Conservation (phyloP, 2,329 filamentous ascomycete species). For the Phoma herbarum region DNA sequence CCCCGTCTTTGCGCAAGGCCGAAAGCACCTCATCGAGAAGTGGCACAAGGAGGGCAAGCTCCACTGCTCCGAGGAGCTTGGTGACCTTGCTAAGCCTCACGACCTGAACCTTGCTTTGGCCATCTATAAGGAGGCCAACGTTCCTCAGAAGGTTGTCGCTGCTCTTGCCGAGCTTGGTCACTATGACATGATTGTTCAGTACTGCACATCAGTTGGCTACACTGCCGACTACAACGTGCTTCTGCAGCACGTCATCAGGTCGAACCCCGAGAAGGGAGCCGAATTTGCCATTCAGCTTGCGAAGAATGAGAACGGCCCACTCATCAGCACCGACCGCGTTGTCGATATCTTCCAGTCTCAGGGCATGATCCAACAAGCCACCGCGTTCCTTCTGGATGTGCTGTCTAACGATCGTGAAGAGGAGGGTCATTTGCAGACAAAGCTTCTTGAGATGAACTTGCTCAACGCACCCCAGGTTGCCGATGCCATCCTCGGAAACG, state of each 20-base stretch:
- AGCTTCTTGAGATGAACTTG: constrained; percentile 96
- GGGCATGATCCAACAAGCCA: constrained; percentile 96
- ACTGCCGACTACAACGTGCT: constrained; percentile 94
- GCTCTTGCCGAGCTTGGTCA: constrained; percentile 94
- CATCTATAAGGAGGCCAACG: constrained; percentile 91
- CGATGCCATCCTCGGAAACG: constrained; percentile 95
- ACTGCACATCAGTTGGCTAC: constrained; percentile 84
- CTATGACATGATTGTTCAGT: constrained; percentile 95
- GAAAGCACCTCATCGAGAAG: constrained; percentile 96
- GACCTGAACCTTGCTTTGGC: constrained; percentile 86
- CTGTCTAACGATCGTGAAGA: constrained; percentile 95
- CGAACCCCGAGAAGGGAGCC: constrained; percentile 90
- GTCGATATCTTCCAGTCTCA: constrained; percentile 98
- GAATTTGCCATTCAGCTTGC: constrained; percentile 95
- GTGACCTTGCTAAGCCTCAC: constrained; percentile 89
- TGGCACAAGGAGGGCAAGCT: constrained; percentile 98
- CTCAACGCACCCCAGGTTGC: constrained; percentile 96
- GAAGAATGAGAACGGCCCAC: constrained; percentile 84
- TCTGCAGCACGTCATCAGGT: constrained; percentile 81
- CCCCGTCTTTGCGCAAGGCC: constrained; percentile 90
- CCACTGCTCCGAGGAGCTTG: constrained; percentile 93
- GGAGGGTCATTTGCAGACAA: constrained; percentile 91
- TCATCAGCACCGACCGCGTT: constrained; percentile 92
- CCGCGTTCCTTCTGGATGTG: constrained; percentile 95
- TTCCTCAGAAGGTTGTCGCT: constrained; percentile 92